Evolutionary conservation across 2,329 filamentous ascomycete genomes (phyloP).

Genomic region (Pezicula radicicola): DNA sequence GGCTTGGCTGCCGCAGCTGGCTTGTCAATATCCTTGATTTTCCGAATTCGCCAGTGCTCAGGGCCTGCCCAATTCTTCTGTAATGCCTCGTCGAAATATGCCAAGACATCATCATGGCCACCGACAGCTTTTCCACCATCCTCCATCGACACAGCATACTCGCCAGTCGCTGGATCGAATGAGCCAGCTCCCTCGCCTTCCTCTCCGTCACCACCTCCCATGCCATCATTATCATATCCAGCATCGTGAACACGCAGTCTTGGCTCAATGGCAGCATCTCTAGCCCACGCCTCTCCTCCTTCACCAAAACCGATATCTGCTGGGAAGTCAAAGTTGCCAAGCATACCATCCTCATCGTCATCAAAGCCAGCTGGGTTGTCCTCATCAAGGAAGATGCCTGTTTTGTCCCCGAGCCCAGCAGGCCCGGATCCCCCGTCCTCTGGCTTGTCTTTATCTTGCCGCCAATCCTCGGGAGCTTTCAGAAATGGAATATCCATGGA

Average conservation of each 20-base stretch:
- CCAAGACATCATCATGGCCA: slow-evolving; percentile 89
- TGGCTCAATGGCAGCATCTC: slow-evolving; percentile 81
- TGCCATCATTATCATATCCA: slow-evolving; percentile 50
- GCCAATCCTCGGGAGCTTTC: slow-evolving; percentile 84
- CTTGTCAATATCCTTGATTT: slow-evolving; percentile 79
- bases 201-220: slow-evolving; percentile 47
- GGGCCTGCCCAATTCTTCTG: slow-evolving; percentile 98
- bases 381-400: slow-evolving; percentile 81
- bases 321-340: slow-evolving; percentile 69
- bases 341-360: slow-evolving; percentile 67
- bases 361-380: slow-evolving; percentile 82
- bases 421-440: slow-evolving; percentile 37
- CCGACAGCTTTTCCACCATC: slow-evolving; percentile 61
- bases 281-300: slow-evolving; percentile 55
- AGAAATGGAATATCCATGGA: slow-evolving; percentile 89
- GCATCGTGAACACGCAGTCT: slow-evolving; percentile 78
- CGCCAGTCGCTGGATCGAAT: slow-evolving; percentile 64
- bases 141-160: slow-evolving; percentile 78
- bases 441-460: slow-evolving; percentile 62
- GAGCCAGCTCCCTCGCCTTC: slow-evolving; percentile 48
- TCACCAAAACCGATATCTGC: slow-evolving; percentile 1
- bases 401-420: slow-evolving; percentile 59
- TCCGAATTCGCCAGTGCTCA: slow-evolving; percentile 97
- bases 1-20: slow-evolving; percentile 56
- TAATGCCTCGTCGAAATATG: slow-evolving; percentile 94